phyloP scores from a whole-genome alignment of 2,329 filamentous ascomycete species.

The Orbilia javanica region DNA sequence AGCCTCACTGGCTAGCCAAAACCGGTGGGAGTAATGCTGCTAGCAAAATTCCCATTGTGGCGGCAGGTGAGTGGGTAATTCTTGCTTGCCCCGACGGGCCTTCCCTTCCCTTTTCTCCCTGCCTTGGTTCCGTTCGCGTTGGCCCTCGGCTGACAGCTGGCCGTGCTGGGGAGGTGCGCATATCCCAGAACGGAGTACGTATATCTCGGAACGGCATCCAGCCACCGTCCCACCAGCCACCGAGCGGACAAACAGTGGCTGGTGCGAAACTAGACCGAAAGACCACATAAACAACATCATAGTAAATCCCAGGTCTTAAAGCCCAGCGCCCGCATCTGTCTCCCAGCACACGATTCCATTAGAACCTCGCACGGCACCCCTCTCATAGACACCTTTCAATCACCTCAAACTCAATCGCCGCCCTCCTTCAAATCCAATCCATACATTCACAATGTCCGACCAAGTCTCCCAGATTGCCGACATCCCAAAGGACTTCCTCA shows the following conservation, averaged over 20 bases:
- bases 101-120: slow-evolving; percentile 24
- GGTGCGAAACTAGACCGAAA: slow-evolving; percentile 10
- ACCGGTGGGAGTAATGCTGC: slow-evolving; percentile 15
- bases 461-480: slow-evolving; percentile 79
- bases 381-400: slow-evolving; percentile 1
- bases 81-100: slow-evolving; percentile 10
- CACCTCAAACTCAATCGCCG: slow-evolving; percentile 13
- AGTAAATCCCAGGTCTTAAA: slow-evolving; percentile 18
- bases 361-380: slow-evolving; percentile 12
- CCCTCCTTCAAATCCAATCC: not conserved
- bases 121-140: not conserved
- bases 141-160: slow-evolving; percentile 1
- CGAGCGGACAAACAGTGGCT: not conserved
- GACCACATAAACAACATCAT: slow-evolving; percentile 58
- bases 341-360: slow-evolving; percentile 10
- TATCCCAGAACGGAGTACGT: slow-evolving; percentile 30
- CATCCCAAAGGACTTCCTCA: slow-evolving; percentile 75
- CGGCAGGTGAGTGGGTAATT: slow-evolving; percentile 16
- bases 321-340: slow-evolving; percentile 15
- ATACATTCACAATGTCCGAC: slow-evolving; percentile 71
- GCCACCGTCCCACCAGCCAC: not conserved
- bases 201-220: slow-evolving; percentile 8
- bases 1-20: slow-evolving; percentile 20
- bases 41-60: slow-evolving; percentile 15
- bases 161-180: slow-evolving; percentile 24